These are phyloP conservation scores for Xylariaceae sp. DNA, from an alignment of 2,329 filamentous ascomycete genomes.

Conservation along the genomic window DNA sequence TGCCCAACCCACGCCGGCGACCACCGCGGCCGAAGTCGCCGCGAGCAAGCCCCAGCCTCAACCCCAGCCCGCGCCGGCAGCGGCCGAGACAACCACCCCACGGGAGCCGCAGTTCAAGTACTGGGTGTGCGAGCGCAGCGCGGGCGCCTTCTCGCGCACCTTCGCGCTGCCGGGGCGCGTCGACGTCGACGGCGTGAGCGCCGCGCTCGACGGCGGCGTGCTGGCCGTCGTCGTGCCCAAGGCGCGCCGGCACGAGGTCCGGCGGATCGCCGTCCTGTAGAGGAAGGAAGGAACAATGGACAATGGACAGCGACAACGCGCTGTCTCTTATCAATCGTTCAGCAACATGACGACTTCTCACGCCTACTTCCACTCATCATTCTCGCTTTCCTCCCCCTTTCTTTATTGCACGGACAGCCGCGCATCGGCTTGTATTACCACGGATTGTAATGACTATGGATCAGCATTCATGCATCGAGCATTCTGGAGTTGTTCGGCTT, in stretches of 20 bases:
- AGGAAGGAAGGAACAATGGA: too few species aligned
- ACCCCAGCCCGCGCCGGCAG: slow-evolving; percentile 1
- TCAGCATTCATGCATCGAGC: too few species aligned
- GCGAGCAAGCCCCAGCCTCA: slow-evolving; percentile 17
- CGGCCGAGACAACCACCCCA: slow-evolving; percentile 11
- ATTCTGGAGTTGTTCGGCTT: too few species aligned
- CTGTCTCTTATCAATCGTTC: too few species aligned
- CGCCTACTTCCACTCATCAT: too few species aligned
- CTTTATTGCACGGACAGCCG: too few species aligned
- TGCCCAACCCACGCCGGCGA: slow-evolving; percentile 15
- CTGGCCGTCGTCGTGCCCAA: slow-evolving; percentile 59
- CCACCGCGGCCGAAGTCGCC: slow-evolving; percentile 26
- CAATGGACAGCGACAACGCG: too few species aligned
- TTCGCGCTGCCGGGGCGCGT: slow-evolving; percentile 62
- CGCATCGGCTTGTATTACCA: too few species aligned
- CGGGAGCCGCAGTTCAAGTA: slow-evolving; percentile 43
- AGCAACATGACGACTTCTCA: too few species aligned
- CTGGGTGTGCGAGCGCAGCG: slow-evolving; percentile 61
- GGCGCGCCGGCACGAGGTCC: slow-evolving; percentile 49
- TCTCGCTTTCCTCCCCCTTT: too few species aligned
- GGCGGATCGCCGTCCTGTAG: slow-evolving; percentile 49
- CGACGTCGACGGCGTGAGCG: slow-evolving; percentile 54
- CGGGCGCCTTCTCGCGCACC: slow-evolving; percentile 60
- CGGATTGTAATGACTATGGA: too few species aligned
- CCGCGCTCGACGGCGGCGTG: slow-evolving; percentile 58